Evolutionary conservation across 352 stramenopile species (phyloP).

Genomic region (Phytophthora brassicae): DNA sequence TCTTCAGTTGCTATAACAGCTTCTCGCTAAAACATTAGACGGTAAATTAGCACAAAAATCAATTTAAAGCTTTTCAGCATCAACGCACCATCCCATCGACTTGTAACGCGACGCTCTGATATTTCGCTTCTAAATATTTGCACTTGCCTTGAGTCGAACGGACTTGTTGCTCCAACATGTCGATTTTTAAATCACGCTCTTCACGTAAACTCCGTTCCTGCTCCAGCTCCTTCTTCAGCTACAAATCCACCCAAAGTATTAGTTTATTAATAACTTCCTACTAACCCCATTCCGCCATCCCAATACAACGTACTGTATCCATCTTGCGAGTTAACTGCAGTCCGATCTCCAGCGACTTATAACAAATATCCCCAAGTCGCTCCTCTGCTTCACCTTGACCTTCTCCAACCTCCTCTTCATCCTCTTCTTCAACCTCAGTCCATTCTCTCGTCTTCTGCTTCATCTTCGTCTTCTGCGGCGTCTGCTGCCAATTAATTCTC

Average conservation of each 20-base stretch:
- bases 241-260: neutral
- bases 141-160: conserved; percentile 38
- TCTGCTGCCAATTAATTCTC: conserved; percentile 16
- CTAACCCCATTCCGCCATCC: neutral
- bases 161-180: conserved; percentile 43
- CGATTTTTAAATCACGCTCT: conserved; percentile 41
- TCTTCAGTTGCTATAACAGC: conserved; percentile 36
- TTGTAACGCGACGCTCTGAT: conserved; percentile 33
- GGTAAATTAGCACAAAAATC: too few relatives aligned
- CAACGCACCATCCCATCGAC: conserved; percentile 40
- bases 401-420: neutral
- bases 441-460: conserved; percentile 1
- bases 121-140: conserved; percentile 50
- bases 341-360: conserved; percentile 42
- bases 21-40: conserved; percentile 30
- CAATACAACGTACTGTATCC: conserved; percentile 28
- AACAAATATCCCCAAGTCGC: conserved; percentile 38
- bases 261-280: neutral
- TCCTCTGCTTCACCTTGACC: conserved; percentile 14
- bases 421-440: conserved; percentile 6
- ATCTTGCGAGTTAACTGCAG: conserved; percentile 33
- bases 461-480: conserved; percentile 10
- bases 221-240: conserved; percentile 37
- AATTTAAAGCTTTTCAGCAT: too few relatives aligned
- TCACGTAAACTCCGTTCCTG: conserved; percentile 29